Percentiles rank a stretch among this genome's conserved stretches.
These are phyloP conservation scores for Capniomyces stellatus DNA, from an alignment of 371 early-diverging fungal genomes.

Conservation along the genomic window DNA sequence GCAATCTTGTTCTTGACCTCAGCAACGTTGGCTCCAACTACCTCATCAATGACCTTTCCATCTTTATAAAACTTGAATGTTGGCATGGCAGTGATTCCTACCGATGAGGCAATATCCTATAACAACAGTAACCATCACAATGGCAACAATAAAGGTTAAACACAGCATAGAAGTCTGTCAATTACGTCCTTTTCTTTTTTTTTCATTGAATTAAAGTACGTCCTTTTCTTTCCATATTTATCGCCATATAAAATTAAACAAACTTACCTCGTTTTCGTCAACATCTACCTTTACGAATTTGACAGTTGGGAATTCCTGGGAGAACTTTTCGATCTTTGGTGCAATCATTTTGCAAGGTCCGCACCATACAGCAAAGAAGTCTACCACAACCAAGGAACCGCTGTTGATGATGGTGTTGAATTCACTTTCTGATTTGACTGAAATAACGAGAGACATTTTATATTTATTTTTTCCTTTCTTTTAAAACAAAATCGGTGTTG, in stretches of 20 bases:
- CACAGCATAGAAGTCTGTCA: too few relatives aligned
- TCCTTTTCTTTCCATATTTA: not conserved
- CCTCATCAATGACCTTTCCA: constrained; percentile 47
- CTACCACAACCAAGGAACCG: constrained; percentile 30
- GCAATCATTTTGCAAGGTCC: constrained; percentile 79
- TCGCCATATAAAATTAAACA: not conserved
- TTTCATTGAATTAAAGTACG: not conserved
- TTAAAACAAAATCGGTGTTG: too few relatives aligned
- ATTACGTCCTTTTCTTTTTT: too few relatives aligned
- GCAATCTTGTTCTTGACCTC: constrained; percentile 17
- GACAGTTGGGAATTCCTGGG: constrained; percentile 31
- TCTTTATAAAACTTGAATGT: constrained; percentile 65
- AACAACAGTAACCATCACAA: too few relatives aligned
- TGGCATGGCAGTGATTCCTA: constrained; percentile 73
- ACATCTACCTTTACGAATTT: constrained; percentile 72
- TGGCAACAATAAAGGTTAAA: too few relatives aligned
- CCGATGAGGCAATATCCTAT: constrained; percentile 42
- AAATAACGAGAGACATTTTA: constrained; percentile 5
- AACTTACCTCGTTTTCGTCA: constrained; percentile 27
- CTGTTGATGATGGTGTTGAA: constrained; percentile 8
- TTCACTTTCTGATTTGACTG: constrained; percentile 1
- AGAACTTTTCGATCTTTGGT: constrained; percentile 44
- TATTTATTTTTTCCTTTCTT: not conserved
- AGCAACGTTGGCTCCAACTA: constrained; percentile 46
- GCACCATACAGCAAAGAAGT: constrained; percentile 55